Base-by-base conservation (phyloP, 2,329 filamentous ascomycete species). In the Acrocalymma vagum region DNA sequence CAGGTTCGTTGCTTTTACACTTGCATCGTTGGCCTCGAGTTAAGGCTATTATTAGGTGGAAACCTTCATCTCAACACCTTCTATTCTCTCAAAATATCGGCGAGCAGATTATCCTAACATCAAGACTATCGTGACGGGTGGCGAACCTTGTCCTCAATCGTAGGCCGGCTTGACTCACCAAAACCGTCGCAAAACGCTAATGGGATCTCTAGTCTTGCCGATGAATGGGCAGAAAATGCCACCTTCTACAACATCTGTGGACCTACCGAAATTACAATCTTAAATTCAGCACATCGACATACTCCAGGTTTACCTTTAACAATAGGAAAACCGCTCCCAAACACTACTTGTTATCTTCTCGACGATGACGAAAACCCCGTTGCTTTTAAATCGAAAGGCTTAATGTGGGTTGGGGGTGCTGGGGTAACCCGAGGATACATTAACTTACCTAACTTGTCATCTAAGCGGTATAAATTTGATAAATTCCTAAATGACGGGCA, bases 191-290 rank as follows among this genome's bases (percentile, higher is more conserved):
- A n/a, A n/a, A n/a, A n/a, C n/a, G n/a, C n/a, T n/a, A n/a, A n/a
- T n/a, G n/a, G n/a, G n/a, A n/a, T n/a, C 9, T 6, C 4, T 16
- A 69, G 70, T 29, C 69, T 84, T n/a, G 80, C 80, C 5, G 80
- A 83, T 48, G 65, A 77, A 21, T 83, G 80, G 81, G 76, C 78
- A 10, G 65, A 71, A 3, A 62, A 74, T 69, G 48, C 51, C 11
- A 29, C 29, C 21, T 67, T 61, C 29, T 65, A 61, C 71, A 84
- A 83, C 63, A 77, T 78, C 50, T 84, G 80, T 53, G 81, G 81
- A 2, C 80, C 81, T 1, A 83, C 81, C 0, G 81, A 84, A 57
- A 78, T 80, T 10, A 83, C 78, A 1, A 81, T 84, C 34, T 72
- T 84, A 37, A 83, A 84, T 60, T 81, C 80, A 5, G 78, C 79